These are phyloP conservation scores for Rutstroemia sp. DNA, from an alignment of 2,329 filamentous ascomycete species.

Conservation along the genomic window DNA sequence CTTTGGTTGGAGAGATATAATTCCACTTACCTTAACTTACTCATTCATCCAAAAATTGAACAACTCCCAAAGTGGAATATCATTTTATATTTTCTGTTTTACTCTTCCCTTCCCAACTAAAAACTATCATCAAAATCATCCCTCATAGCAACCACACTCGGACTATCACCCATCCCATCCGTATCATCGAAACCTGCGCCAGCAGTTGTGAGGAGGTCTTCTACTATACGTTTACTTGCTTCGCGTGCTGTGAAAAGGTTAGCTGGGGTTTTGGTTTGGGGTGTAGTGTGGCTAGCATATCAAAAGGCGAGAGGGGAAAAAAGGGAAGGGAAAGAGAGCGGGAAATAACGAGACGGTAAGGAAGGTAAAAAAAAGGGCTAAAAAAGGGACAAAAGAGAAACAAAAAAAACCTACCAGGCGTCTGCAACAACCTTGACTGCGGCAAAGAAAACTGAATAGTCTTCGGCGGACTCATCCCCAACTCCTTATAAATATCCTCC, in stretches of 20 bases:
- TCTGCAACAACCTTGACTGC: conserved; percentile 70
- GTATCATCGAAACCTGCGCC: conserved; percentile 59
- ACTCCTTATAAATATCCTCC: conserved; percentile 48
- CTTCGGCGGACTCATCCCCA: conserved; percentile 84
- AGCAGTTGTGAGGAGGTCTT: conserved; percentile 70
- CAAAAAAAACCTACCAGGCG: conserved; percentile 52
- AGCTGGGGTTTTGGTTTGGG: too few species aligned
- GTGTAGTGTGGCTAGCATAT: too few species aligned
- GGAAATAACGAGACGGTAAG: too few species aligned
- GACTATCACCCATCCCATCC: conserved; percentile 47
- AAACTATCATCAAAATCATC: conserved; percentile 57
- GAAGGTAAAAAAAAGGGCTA: too few species aligned
- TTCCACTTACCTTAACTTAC: too few species aligned
- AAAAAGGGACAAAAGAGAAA: too few species aligned
- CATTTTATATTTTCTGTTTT: too few species aligned
- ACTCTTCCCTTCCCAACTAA: conserved; percentile 24
- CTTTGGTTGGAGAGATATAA: too few species aligned
- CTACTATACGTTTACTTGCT: conserved; percentile 73
- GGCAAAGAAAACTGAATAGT: conserved; percentile 81
- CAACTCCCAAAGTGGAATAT: too few species aligned
- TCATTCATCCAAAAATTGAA: too few species aligned
- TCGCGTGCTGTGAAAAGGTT: conserved; percentile 52
- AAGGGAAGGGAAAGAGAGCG: too few species aligned
- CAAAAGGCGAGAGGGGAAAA: too few species aligned
- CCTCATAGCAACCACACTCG: conserved; percentile 59